These are phyloP conservation scores for Coemansia sp. DNA, from an alignment of 192 early-diverging fungal genomes.

Conservation along the genomic window DNA sequence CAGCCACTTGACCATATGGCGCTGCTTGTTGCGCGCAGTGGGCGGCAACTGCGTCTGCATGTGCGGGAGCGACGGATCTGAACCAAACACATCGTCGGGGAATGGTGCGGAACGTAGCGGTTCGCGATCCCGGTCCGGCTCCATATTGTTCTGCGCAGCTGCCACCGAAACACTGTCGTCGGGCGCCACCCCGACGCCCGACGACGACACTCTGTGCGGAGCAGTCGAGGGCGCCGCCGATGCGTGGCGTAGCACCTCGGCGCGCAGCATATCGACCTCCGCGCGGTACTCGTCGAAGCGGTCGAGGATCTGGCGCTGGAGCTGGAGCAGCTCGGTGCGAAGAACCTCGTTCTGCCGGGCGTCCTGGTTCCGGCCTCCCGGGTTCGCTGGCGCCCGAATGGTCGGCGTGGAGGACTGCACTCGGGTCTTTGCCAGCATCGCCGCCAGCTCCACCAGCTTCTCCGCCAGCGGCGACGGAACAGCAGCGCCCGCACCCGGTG, in stretches of 20 bases:
- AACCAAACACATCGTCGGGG: not conserved
- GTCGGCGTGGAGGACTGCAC: not conserved
- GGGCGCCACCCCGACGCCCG: conserved; percentile 5
- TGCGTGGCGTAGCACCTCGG: conserved; percentile 34
- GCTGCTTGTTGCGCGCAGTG: conserved; percentile 25
- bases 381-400: not conserved
- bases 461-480: conserved; percentile 35
- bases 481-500: not conserved
- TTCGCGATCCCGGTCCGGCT: not conserved
- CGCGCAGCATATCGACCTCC: conserved; percentile 39
- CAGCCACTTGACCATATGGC: conserved; percentile 48
- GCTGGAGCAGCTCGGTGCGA: conserved; percentile 19
- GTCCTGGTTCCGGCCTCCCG: not conserved
- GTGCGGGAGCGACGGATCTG: conserved; percentile 18
- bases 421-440: conserved; percentile 11
- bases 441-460: conserved; percentile 32
- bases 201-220: not conserved
- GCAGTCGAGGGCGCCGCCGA: conserved; percentile 10
- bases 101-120: not conserved
- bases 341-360: not conserved
- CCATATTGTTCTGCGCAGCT: too few species aligned
- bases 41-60: conserved; percentile 17
- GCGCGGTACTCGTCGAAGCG: conserved; percentile 37
- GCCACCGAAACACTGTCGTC: conserved; percentile 37
- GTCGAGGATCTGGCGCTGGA: conserved; percentile 32